A percentile compares a stretch with the other conserved stretches of the same genome.
These are phyloP conservation scores for Neurospora sp. DNA, from an alignment of 495 filamentous ascomycete species.

Conservation along the genomic window DNA sequence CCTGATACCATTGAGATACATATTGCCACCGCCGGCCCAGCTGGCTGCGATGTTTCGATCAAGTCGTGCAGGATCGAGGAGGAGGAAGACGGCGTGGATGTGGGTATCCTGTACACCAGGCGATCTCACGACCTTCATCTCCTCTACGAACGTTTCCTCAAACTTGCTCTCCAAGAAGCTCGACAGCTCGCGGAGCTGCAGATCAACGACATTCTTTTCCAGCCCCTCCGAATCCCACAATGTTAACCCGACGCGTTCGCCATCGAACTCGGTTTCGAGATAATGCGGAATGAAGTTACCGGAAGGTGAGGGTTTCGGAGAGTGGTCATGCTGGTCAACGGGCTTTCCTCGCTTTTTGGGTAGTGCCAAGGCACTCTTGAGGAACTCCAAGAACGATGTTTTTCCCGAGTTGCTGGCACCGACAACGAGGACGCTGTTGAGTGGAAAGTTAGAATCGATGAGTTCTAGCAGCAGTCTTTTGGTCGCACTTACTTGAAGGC, in stretches of 20 bases:
- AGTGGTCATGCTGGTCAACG: constrained; percentile 42
- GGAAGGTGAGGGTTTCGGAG: constrained; percentile 35
- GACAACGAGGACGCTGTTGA: constrained; percentile 74
- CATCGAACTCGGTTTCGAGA: constrained; percentile 89
- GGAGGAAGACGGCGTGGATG: constrained; percentile 89
- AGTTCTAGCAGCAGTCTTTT: neutral
- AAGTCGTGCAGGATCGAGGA: constrained; percentile 82
- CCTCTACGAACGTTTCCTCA: constrained; percentile 92
- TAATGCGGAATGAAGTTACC: constrained; percentile 74
- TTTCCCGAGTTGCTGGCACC: constrained; percentile 87
- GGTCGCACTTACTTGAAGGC: constrained; percentile 80
- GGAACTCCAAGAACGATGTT: constrained; percentile 93
- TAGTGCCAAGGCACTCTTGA: constrained; percentile 70
- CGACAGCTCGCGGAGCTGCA: constrained; percentile 84
- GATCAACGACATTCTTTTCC: constrained; percentile 86
- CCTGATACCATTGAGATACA: constrained; percentile 43
- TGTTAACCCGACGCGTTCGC: constrained; percentile 84
- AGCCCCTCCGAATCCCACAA: constrained; percentile 93
- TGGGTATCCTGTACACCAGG: constrained; percentile 93
- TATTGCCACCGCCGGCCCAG: constrained; percentile 42
- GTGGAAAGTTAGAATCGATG: neutral
- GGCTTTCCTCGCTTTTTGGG: constrained; percentile 62
- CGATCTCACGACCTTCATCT: constrained; percentile 92
- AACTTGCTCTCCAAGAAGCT: constrained; percentile 96
- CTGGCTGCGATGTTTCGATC: constrained; percentile 71